Base-by-base conservation (phyloP, 495 filamentous ascomycete genomes). In the Articulospora tetracladia region DNA sequence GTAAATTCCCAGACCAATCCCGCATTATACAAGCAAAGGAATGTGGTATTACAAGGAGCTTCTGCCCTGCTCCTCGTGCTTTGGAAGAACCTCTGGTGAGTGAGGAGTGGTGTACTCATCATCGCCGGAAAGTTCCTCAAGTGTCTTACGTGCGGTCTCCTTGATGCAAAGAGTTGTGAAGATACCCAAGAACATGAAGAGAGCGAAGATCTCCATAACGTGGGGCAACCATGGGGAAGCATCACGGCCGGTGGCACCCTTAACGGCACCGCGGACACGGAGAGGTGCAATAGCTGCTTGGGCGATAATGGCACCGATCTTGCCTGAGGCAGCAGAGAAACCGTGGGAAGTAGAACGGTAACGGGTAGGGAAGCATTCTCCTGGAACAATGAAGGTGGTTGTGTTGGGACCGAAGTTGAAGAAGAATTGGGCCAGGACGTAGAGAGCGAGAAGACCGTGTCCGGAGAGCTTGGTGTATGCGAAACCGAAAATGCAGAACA, bases 311-410 rank as follows among this genome's bases (percentile, higher is more conserved):
- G 89, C 86, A 26, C 92, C 92, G 24, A 95, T 67, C 71, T 97
- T 97, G 36, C 92, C 92, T 1, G 86, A 79, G 0, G 89, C 92
- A 25, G 91, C 92, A 3, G 87, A 92, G 71, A 97, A 83, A 55
- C 92, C 92, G 74, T 96, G 91, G 34, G 86, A 91, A 30, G 89
- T 92, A 27, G 85, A 90, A 8, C 92, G 81, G 74, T 93, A 94
- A 36, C 88, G 83, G 1, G 92, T 96, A 0, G 92, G 92, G 80
- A 93, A 97, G 60, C 87, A 86, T 67, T 97, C 92, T n/a, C 89
- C 91, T 12, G 92, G 91, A 1, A 96, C 88, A 65, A 97, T 89
- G 81, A 96, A 96, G 20, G 92, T 96, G 3, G 91, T 93, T 23
- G 88, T 83, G 73, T 96, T 96, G 52, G 92, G 91, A 1, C 75